Conservation (phyloP, 164 flowering plant species). For the Kalanchoe fedtschenkoi region DNA sequence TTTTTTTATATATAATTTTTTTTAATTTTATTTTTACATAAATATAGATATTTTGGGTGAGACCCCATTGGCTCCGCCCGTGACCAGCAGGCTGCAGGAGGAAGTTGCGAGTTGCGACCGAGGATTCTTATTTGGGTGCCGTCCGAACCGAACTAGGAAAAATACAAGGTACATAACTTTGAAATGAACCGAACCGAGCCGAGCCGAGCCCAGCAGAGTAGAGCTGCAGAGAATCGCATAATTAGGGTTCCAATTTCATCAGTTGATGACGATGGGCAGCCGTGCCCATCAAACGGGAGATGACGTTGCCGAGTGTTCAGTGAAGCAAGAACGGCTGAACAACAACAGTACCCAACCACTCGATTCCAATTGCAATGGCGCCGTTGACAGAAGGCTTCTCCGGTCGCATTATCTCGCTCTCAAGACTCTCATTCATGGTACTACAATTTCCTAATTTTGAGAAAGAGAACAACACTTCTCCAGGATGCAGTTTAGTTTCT, state of each 20-base stretch:
- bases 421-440: conserved; percentile 36
- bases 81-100: too few relatives aligned
- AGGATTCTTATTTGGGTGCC: too few relatives aligned
- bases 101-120: too few relatives aligned
- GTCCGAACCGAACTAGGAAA: too few relatives aligned
- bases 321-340: not conserved
- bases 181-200: not conserved
- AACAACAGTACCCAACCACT: conserved; percentile 2
- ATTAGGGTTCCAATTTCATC: not conserved
- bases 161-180: not conserved
- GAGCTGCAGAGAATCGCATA: not conserved
- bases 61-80: too few relatives aligned
- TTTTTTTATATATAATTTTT: too few relatives aligned
- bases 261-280: not conserved
- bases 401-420: conserved; percentile 42
- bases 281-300: not conserved
- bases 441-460: not conserved
- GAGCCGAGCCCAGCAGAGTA: too few relatives aligned
- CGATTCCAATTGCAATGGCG: conserved; percentile 10
- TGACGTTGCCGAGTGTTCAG: not conserved
- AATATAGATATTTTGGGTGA: too few relatives aligned
- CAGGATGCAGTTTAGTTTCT: not conserved
- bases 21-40: too few relatives aligned
- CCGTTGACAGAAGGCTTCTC: conserved; percentile 28
- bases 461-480: too few relatives aligned